Evolutionary conservation across 352 stramenopile genomes (phyloP).

Genomic region (Phytophthora pluvialis): DNA sequence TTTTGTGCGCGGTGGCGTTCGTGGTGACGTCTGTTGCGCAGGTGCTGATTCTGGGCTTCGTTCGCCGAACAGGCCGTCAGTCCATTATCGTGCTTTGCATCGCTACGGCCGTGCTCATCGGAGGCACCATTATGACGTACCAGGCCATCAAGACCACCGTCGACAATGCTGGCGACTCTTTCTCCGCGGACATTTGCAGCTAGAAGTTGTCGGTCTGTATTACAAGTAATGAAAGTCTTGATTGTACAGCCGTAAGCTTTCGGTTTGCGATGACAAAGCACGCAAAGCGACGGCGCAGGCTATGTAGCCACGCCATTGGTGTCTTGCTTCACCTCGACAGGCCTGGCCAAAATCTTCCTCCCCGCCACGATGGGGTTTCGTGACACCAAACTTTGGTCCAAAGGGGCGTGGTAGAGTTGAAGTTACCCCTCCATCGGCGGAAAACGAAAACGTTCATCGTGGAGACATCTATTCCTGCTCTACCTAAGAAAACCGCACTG

Average conservation of each 20-base stretch:
- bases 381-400: neutral
- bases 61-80: slow-evolving; percentile 55
- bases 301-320: neutral
- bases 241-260: neutral
- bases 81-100: slow-evolving; percentile 76
- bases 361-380: neutral
- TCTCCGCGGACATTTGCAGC: slow-evolving; percentile 46
- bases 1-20: slow-evolving; percentile 53
- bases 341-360: too few relatives aligned
- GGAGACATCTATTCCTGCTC: slow-evolving; percentile 18
- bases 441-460: slow-evolving; percentile 19
- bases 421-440: slow-evolving; percentile 26
- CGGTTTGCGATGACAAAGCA: neutral
- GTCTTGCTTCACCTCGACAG: too few relatives aligned
- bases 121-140: slow-evolving; percentile 58
- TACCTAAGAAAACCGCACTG: slow-evolving; percentile 9
- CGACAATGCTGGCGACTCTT: slow-evolving; percentile 44
- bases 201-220: slow-evolving; percentile 20
- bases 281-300: neutral
- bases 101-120: slow-evolving; percentile 46
- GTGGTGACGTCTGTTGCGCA: slow-evolving; percentile 55
- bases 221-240: slow-evolving; percentile 2
- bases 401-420: slow-evolving; percentile 3
- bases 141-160: slow-evolving; percentile 57
- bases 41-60: slow-evolving; percentile 57